Conservation (phyloP, 148 eudicot species). For the Rhododendron kiyosumense region DNA sequence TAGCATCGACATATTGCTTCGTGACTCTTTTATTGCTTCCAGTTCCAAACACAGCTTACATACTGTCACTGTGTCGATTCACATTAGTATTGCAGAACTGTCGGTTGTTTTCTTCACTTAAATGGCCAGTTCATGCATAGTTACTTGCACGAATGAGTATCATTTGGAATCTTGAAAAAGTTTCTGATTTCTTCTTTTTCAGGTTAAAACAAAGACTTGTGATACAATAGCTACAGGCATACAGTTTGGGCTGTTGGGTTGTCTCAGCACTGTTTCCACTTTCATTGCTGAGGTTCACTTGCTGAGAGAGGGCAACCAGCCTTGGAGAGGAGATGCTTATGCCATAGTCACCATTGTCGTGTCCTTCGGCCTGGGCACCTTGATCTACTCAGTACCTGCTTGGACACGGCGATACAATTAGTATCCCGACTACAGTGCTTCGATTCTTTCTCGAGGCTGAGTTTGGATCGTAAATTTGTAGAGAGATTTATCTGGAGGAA, state of each 20-base stretch:
- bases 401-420: slow-evolving; percentile 51
- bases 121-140: background rate
- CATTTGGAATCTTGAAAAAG: background rate
- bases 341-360: slow-evolving; percentile 43
- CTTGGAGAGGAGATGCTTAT: slow-evolving; percentile 81
- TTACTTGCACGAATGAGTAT: background rate
- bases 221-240: slow-evolving; percentile 55
- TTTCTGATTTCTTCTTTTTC: background rate
- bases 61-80: background rate
- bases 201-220: slow-evolving; percentile 49
- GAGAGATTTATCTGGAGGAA: background rate
- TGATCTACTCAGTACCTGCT: slow-evolving; percentile 75
- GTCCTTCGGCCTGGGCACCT: slow-evolving; percentile 67
- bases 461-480: background rate
- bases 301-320: slow-evolving; percentile 51
- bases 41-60: background rate
- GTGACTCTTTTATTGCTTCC: background rate
- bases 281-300: slow-evolving; percentile 77
- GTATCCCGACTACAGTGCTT: background rate
- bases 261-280: slow-evolving; percentile 90
- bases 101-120: too few species aligned
- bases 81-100: background rate
- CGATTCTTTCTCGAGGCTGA: background rate
- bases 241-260: slow-evolving; percentile 74
- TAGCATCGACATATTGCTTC: background rate